phyloP scores from a whole-genome alignment of 108 stramenopile species.

The Ochromonas danica region DNA sequence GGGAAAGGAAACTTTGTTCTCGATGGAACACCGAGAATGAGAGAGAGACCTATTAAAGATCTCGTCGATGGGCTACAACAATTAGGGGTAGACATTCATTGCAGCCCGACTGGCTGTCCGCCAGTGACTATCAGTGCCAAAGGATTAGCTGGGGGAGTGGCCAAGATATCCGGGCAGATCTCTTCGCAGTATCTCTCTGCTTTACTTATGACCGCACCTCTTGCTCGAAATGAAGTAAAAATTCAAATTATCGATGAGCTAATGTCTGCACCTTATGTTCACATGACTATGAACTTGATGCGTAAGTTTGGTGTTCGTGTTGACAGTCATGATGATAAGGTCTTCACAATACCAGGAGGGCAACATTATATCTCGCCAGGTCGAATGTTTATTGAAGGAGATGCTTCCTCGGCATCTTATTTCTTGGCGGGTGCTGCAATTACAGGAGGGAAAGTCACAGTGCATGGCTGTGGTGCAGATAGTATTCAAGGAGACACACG shows the following conservation, averaged over 20 bases:
- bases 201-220: conserved; percentile 86
- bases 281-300: conserved; percentile 92
- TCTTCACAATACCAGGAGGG: conserved; percentile 54
- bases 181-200: conserved; percentile 92
- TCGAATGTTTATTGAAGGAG: conserved; percentile 88
- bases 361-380: conserved; percentile 66
- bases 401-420: conserved; percentile 91
- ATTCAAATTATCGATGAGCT: conserved; percentile 89
- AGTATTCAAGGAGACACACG: conserved; percentile 79
- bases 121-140: conserved; percentile 73
- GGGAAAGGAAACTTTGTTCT: conserved; percentile 82
- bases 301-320: conserved; percentile 78
- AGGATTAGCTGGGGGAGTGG: conserved; percentile 31
- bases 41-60: conserved; percentile 90
- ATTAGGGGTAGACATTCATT: conserved; percentile 82
- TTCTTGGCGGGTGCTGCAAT: conserved; percentile 95
- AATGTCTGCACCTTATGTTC: conserved; percentile 91
- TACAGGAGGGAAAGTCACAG: conserved; percentile 87
- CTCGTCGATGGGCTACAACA: conserved; percentile 84
- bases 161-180: conserved; percentile 88
- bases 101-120: conserved; percentile 82
- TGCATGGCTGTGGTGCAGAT: conserved; percentile 52
- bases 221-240: conserved; percentile 60
- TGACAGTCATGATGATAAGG: conserved; percentile 34
- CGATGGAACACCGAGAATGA: conserved; percentile 91